Percentiles rank a stretch among this genome's conserved stretches.
phyloP scores from a whole-genome alignment of 305 asterid genomes.

The Solanum hybrid region DNA sequence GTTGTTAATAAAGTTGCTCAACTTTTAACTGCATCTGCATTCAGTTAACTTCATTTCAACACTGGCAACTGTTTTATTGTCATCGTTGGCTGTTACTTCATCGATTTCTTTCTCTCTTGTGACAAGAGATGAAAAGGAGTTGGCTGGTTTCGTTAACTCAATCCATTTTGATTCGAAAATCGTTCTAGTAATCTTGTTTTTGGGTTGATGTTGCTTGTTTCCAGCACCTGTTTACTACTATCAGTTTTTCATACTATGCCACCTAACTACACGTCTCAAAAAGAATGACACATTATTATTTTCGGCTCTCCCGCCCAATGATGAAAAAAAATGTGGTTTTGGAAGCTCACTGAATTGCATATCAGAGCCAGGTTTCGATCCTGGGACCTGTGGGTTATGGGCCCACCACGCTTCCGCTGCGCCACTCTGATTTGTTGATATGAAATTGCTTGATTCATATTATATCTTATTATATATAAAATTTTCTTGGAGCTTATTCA shows the following conservation, averaged over 20 bases:
- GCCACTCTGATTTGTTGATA: conserved; percentile 42
- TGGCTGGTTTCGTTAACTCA: not conserved
- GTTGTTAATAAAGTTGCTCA: not conserved
- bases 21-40: not conserved
- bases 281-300: not conserved
- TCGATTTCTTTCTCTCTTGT: not conserved
- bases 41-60: not conserved
- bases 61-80: not conserved
- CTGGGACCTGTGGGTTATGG: conserved; percentile 85
- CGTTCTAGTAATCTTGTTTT: not conserved
- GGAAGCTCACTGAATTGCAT: not conserved
- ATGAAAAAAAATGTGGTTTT: not conserved
- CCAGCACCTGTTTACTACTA: not conserved
- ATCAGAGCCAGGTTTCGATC: conserved; percentile 3
- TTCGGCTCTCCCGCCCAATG: no score
- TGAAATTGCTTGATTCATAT: not conserved
- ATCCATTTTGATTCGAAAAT: not conserved
- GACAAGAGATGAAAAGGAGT: not conserved
- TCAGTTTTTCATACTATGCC: not conserved
- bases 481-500: not conserved
- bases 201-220: not conserved
- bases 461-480: not conserved
- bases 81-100: not conserved
- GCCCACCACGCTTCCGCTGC: conserved; percentile 97
- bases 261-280: not conserved